Percentiles rank a stretch among this genome's conserved stretches.
phyloP scores from a whole-genome alignment of 1,139 yeast genomes.

The Debaryomyces psychrophilus region DNA sequence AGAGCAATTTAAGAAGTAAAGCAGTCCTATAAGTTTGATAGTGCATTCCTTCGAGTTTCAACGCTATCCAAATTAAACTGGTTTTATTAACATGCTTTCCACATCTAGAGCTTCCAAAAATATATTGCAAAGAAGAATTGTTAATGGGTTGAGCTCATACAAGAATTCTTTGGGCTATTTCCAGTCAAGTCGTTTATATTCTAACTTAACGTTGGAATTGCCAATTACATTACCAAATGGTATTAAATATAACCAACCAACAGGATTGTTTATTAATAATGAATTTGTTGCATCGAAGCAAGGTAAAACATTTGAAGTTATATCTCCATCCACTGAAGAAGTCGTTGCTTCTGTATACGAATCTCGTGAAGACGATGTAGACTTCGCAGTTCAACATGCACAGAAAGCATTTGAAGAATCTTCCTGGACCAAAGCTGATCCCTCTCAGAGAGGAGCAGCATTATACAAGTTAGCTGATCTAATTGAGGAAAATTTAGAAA shows the following conservation, averaged over 20 bases:
- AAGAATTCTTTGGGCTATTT: constrained; percentile 3
- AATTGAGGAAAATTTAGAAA: constrained; percentile 52
- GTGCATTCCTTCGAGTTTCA: background rate
- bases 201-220: constrained; percentile 33
- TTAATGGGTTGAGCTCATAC: background rate
- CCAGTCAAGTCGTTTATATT: constrained; percentile 1
- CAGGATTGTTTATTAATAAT: constrained; percentile 78
- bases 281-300: constrained; percentile 54
- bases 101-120: background rate
- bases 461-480: constrained; percentile 58
- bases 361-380: constrained; percentile 60
- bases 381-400: constrained; percentile 61
- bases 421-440: constrained; percentile 37
- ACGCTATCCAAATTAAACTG: background rate
- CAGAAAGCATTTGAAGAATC: constrained; percentile 50
- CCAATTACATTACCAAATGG: constrained; percentile 51
- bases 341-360: constrained; percentile 55
- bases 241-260: constrained; percentile 43
- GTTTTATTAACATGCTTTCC: background rate
- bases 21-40: background rate
- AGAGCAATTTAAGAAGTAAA: background rate
- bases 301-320: constrained; percentile 55
- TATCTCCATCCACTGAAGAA: constrained; percentile 62
- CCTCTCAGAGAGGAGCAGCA: constrained; percentile 48
- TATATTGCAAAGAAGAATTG: background rate